Percentiles rank a stretch among this genome's conserved stretches.
phyloP scores from a whole-genome alignment of 2,329 filamentous ascomycete species.

The Torrubiella hemipterigena region DNA sequence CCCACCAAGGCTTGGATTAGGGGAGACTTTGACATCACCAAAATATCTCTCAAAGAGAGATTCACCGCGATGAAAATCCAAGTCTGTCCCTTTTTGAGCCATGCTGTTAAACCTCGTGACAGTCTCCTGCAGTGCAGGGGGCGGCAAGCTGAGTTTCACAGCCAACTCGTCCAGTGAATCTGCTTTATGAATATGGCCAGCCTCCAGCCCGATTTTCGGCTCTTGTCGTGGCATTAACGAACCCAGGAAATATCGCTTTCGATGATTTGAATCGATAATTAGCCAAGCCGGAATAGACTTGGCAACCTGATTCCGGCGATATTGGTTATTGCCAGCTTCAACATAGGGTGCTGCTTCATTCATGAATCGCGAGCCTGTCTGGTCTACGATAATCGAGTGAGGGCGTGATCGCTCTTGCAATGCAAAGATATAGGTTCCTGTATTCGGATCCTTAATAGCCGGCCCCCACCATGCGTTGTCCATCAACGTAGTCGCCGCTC shows the following conservation, averaged over 20 bases:
- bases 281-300: background rate
- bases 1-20: background rate
- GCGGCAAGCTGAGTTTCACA: too few species aligned
- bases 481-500: slow-evolving; percentile 18
- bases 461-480: slow-evolving; percentile 1
- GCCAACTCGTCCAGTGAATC: too few species aligned
- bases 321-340: background rate
- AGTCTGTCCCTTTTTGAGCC: too few species aligned
- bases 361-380: background rate
- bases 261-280: background rate
- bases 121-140: too few species aligned
- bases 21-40: too few species aligned
- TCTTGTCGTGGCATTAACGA: too few species aligned
- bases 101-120: too few species aligned
- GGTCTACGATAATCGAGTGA: background rate
- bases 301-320: background rate
- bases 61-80: too few species aligned
- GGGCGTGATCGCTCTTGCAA: background rate
- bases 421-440: background rate
- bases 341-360: background rate
- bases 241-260: background rate
- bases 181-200: too few species aligned
- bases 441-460: background rate
- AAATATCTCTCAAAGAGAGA: too few species aligned
- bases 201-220: too few species aligned